A percentile compares a stretch with the other conserved stretches of the same genome.
phyloP scores from a whole-genome alignment of 2,329 filamentous ascomycete species.

The Aspergillus floridensis region DNA sequence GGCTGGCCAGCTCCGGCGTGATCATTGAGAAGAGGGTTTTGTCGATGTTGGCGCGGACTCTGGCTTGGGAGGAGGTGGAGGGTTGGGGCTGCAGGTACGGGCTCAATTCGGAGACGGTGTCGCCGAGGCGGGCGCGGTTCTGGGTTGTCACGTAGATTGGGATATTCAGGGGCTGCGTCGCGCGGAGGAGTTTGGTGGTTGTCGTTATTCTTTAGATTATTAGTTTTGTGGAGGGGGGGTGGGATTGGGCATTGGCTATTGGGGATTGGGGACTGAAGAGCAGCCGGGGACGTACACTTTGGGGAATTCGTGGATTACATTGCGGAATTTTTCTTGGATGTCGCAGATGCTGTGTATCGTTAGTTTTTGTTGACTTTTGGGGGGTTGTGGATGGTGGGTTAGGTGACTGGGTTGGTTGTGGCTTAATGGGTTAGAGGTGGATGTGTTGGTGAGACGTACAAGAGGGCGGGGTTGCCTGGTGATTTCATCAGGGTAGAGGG shows the following conservation, averaged over 20 bases:
- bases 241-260: not conserved
- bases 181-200: constrained; percentile 65
- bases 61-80: constrained; percentile 28
- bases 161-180: constrained; percentile 54
- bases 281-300: constrained; percentile 60
- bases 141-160: constrained; percentile 87
- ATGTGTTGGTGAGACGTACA: constrained; percentile 33
- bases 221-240: not conserved
- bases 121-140: constrained; percentile 72
- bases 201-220: constrained; percentile 57
- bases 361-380: not conserved
- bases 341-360: constrained; percentile 72
- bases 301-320: constrained; percentile 78
- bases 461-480: constrained; percentile 47
- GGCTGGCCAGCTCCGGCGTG: constrained; percentile 61
- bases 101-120: constrained; percentile 72
- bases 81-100: constrained; percentile 37
- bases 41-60: constrained; percentile 63
- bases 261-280: not conserved
- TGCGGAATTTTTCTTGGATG: constrained; percentile 87
- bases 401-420: no score
- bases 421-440: no score
- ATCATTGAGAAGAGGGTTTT: constrained; percentile 92
- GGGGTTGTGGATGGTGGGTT: no score
- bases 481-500: not conserved